Conservation (phyloP, 768 basidiomycete genomes). For the Butyriboletus loyo region DNA sequence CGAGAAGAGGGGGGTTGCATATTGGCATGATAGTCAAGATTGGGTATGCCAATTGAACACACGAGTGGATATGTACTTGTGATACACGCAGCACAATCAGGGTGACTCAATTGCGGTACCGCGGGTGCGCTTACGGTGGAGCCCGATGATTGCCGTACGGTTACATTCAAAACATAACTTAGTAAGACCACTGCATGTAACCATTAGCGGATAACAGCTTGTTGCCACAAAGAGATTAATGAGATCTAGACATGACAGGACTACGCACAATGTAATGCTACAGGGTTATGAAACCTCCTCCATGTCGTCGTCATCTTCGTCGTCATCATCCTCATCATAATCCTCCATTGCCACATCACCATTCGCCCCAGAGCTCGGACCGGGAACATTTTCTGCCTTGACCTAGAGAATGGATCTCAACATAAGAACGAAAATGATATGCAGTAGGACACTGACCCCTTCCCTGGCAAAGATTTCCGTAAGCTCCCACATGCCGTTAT, state of each 20-base stretch:
- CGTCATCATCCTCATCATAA: conserved; percentile 44
- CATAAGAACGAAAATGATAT: not conserved
- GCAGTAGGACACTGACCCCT: conserved; percentile 40
- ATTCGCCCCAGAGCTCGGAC: conserved; percentile 29
- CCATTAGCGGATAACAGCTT: not conserved
- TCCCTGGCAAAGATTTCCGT: conserved; percentile 68
- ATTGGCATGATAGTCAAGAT: conserved; percentile 11
- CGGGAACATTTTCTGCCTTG: conserved; percentile 46
- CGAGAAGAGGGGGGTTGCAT: conserved; percentile 29
- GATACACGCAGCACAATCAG: not conserved
- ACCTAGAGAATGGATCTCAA: conserved; percentile 30
- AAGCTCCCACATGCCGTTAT: conserved; percentile 78
- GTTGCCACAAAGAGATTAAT: not conserved
- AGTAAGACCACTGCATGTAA: too few relatives aligned
- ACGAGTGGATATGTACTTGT: not conserved
- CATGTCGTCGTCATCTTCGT: conserved; percentile 62
- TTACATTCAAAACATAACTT: not conserved
- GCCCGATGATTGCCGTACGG: not conserved
- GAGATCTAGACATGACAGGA: too few relatives aligned
- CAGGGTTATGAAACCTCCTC: conserved; percentile 60
- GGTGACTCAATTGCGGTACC: conserved; percentile 8
- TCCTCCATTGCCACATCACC: conserved; percentile 38
- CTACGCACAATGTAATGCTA: not conserved
- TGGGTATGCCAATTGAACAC: not conserved
- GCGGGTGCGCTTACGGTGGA: not conserved